These are phyloP conservation scores for Lipomyces sp. DNA, from an alignment of 805 yeast species.

Conservation along the genomic window DNA sequence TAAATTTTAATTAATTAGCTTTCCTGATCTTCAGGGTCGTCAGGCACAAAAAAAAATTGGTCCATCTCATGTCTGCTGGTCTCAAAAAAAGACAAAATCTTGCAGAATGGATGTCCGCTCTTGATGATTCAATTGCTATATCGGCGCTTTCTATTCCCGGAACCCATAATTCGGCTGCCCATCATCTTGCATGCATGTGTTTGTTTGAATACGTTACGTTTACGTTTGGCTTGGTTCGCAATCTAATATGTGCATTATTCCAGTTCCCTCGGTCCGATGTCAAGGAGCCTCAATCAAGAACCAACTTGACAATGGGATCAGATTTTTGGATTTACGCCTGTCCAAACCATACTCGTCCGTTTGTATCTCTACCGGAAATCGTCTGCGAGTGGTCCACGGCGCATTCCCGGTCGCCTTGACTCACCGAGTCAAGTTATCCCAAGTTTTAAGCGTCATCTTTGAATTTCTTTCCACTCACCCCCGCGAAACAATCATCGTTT, in stretches of 20 bases:
- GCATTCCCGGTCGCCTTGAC: conserved; percentile 72
- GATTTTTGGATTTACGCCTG: conserved; percentile 71
- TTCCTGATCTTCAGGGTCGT: no score
- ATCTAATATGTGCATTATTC: not conserved
- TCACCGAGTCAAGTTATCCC: conserved; percentile 57
- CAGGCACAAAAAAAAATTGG: not conserved
- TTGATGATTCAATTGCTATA: conserved; percentile 57
- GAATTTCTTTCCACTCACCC: conserved; percentile 57
- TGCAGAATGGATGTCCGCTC: conserved; percentile 57
- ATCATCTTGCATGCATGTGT: conserved; percentile 55
- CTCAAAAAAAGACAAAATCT: conserved; percentile 14
- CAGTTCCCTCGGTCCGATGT: conserved; percentile 74
- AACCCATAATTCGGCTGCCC: conserved; percentile 84
- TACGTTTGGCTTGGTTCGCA: not conserved
- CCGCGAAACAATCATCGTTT: conserved; percentile 67
- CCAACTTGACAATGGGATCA: conserved; percentile 73
- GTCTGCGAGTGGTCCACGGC: conserved; percentile 72
- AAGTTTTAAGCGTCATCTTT: conserved; percentile 63
- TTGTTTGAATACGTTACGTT: not conserved
- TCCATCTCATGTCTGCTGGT: conserved; percentile 24
- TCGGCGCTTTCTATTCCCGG: conserved; percentile 72
- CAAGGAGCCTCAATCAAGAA: conserved; percentile 64
- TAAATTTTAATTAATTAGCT: no score
- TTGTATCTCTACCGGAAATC: conserved; percentile 48
- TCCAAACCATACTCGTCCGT: conserved; percentile 61